Evolutionary conservation across 2,329 filamentous ascomycete species (phyloP).

Genomic region (Hymenoscyphus occultus): DNA sequence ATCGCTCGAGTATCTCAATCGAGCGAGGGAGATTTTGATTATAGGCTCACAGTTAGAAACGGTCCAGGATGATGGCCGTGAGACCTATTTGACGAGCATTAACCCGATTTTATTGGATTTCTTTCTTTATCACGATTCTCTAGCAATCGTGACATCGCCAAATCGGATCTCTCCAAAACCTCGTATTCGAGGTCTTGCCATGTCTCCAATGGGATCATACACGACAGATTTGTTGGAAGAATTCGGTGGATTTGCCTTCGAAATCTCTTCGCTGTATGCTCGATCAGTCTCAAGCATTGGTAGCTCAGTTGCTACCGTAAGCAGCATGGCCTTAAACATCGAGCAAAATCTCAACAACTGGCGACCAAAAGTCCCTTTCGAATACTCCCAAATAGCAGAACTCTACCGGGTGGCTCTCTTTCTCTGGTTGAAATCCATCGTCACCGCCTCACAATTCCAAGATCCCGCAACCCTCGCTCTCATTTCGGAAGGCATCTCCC

Average conservation of each 20-base stretch:
- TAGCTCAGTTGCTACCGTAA: conserved; percentile 9
- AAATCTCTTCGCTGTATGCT: conserved; percentile 22
- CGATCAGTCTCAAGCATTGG: conserved; percentile 9
- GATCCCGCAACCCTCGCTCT: conserved; percentile 17
- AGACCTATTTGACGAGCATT: conserved; percentile 16
- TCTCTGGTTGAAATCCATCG: conserved; percentile 27
- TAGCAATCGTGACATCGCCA: conserved; percentile 23
- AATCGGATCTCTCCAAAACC: conserved; percentile 7
- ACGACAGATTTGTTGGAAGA: conserved; percentile 23
- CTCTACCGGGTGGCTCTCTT: conserved; percentile 24
- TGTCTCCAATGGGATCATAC: conserved; percentile 7
- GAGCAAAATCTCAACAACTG: conserved; percentile 23
- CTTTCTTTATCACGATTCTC: conserved; percentile 26
- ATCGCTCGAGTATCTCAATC: conserved; percentile 20
- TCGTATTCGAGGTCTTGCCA: conserved; percentile 8
- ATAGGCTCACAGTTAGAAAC: conserved; percentile 11
- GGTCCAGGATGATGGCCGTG: neutral
- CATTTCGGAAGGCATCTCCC: conserved; percentile 13
- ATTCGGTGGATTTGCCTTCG: conserved; percentile 21
- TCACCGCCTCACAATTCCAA: conserved; percentile 15
- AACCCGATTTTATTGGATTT: conserved; percentile 28
- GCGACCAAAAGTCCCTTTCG: conserved; percentile 7
- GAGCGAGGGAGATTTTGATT: conserved; percentile 18
- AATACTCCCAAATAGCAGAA: conserved; percentile 14
- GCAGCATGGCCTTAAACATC: conserved; percentile 18